phyloP scores from a whole-genome alignment of 208 protist species.

The Borovskyia barvae region DNA sequence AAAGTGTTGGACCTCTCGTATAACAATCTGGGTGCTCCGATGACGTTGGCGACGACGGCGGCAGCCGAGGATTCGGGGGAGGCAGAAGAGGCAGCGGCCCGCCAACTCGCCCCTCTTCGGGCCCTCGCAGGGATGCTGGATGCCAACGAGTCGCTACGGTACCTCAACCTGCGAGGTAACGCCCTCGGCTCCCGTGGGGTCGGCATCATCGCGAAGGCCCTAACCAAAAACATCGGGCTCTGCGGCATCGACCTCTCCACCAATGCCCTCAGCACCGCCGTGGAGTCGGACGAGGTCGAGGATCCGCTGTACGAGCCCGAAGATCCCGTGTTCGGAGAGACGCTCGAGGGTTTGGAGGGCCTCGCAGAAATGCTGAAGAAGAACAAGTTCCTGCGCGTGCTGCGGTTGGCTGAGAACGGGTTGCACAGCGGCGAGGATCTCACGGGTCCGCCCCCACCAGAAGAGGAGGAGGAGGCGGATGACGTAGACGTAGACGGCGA shows the following conservation, averaged over 20 bases:
- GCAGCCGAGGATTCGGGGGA: background rate
- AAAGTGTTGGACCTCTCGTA: constrained; percentile 49
- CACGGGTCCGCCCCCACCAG: constrained; percentile 29
- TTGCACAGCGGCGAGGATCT: constrained; percentile 81
- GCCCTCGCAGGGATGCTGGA: constrained; percentile 65
- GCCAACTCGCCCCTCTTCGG: constrained; percentile 38
- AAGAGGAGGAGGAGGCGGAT: constrained; percentile 45
- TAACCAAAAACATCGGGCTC: constrained; percentile 83
- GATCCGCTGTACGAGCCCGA: constrained; percentile 72
- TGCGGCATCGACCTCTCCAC: constrained; percentile 65
- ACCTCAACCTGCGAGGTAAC: constrained; percentile 82
- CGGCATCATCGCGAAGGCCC: constrained; percentile 81
- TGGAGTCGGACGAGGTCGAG: constrained; percentile 52
- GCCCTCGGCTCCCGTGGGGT: constrained; percentile 67
- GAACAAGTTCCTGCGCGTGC: constrained; percentile 86
- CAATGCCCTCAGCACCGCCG: constrained; percentile 49
- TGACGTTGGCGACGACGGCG: background rate
- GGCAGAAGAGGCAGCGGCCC: constrained; percentile 27
- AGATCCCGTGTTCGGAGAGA: constrained; percentile 82
- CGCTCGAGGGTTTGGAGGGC: constrained; percentile 71
- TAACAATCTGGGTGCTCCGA: constrained; percentile 36
- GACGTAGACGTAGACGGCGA: constrained; percentile 27
- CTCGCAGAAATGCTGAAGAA: constrained; percentile 86
- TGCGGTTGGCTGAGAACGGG: constrained; percentile 71
- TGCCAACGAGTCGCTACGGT: constrained; percentile 70